Evolutionary conservation across 2,329 filamentous ascomycete genomes (phyloP), one percentile per base, ranked within the genome.

Genomic region (Talaromyces albobiverticillius): DNA sequence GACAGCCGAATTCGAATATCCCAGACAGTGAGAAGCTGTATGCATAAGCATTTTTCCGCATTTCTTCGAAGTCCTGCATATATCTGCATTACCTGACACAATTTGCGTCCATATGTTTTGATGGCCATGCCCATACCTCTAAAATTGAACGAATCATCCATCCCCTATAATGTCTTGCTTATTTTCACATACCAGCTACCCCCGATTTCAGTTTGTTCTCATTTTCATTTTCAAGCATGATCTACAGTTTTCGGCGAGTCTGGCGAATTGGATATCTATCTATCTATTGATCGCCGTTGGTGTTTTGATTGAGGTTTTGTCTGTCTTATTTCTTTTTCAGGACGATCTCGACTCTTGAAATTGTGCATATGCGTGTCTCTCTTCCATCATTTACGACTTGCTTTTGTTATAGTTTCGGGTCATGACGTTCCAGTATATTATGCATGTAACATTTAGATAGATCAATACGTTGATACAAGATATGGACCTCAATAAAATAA

Each of bases 21-120:
- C 41, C 40, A 8, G 41, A 41, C 18, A 23, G 25, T 42, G 43
- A 55, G 5, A 55, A 55, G 42, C 4, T 47, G 11, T 55, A 55
- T 46, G 53, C 53, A 25, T 55, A 51, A 45, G 20, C 18, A 20
- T 34, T 50, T 29, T 29, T 10, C 26, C 26, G n/a, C 34, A 38
- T 34, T 36, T 36, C 14, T n/a, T 34, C 31, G 31, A 9, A 38
- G 18, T 26, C 14, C 18, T 45, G 22, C 41, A 11, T 16, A 46
- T 16, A 26, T 34, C 2, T 22, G 23, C 50, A 52, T 29, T 32
- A 25, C 22, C 25, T 18, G 20, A 45, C 6, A 40, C 36, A 38
- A 16, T 4, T 38, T 38, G 7, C n/a, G n/a, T 36, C n/a, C n/a
- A 36, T 36, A 14, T 34, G 31, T 38, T 38, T 20, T 38, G 34